Percentiles rank a stretch among this genome's conserved stretches.
phyloP scores from a whole-genome alignment of 192 early-diverging fungal species.

The Coemansia sp. region DNA sequence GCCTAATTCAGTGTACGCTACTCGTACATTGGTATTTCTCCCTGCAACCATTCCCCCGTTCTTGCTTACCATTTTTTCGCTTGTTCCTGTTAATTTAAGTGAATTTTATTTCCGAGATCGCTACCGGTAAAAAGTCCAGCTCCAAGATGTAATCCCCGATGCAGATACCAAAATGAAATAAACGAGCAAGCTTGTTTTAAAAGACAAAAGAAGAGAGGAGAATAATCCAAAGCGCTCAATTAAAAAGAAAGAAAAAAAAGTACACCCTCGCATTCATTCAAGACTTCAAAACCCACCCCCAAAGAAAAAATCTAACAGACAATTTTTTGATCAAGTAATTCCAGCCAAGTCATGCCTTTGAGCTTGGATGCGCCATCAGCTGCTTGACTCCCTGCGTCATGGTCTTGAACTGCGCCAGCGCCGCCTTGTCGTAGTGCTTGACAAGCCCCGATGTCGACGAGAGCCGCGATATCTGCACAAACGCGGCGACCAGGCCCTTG shows the following conservation, averaged over 20 bases:
- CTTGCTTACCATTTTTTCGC: not conserved
- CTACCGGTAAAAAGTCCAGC: not conserved
- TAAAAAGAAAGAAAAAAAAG: not conserved
- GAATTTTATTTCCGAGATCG: not conserved
- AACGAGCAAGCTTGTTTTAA: not conserved
- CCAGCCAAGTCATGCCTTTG: too few species aligned
- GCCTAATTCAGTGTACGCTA: too few species aligned
- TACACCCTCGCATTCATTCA: not conserved
- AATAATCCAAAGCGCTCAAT: not conserved
- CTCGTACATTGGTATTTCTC: too few species aligned
- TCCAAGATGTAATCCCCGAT: not conserved
- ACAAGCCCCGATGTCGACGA: slow-evolving; percentile 42
- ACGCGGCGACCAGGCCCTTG: slow-evolving; percentile 34
- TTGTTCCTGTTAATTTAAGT: not conserved
- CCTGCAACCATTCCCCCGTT: too few species aligned
- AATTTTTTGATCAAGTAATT: not conserved
- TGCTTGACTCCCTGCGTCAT: slow-evolving; percentile 43
- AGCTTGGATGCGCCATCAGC: slow-evolving; percentile 23
- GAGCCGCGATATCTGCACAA: slow-evolving; percentile 39
- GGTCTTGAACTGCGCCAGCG: slow-evolving; percentile 47
- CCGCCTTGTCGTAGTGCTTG: slow-evolving; percentile 45
- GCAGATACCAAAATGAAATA: not conserved
- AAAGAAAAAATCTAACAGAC: not conserved
- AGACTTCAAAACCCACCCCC: not conserved
- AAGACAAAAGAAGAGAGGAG: not conserved